A percentile compares a stretch with the other conserved stretches of the same genome.
Evolutionary conservation across 768 basidiomycete species (phyloP).

Genomic region (Leucocoprinus leucothites): DNA sequence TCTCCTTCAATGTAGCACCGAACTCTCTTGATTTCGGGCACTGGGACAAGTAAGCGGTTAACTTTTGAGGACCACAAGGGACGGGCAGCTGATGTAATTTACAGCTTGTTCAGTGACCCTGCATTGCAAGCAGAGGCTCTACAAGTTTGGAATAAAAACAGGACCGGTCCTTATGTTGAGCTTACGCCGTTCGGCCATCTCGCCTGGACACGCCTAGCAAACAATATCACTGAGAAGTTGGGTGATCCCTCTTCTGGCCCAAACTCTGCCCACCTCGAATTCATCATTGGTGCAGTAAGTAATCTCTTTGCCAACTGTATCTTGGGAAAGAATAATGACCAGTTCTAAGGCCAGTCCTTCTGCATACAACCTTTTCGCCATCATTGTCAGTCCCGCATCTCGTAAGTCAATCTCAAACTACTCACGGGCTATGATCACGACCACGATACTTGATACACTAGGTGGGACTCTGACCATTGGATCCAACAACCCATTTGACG

Average conservation of each 20-base stretch:
- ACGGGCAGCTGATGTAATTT: not conserved
- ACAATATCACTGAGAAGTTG: conserved; percentile 3
- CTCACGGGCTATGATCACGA: not conserved
- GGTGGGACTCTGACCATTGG: conserved; percentile 12
- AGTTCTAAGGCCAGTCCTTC: conserved; percentile 12
- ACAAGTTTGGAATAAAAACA: conserved; percentile 5
- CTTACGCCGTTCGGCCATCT: not conserved
- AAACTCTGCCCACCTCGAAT: conserved; percentile 13
- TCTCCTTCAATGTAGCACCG: not conserved
- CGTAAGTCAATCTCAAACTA: conserved; percentile 14
- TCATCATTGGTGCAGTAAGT: conserved; percentile 6
- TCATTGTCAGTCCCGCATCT: conserved; percentile 25
- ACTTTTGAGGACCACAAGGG: not conserved
- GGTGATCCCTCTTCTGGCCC: conserved; percentile 12
- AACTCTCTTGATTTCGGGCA: conserved; percentile 9
- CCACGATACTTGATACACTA: conserved; percentile 10
- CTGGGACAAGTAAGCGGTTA: conserved; percentile 1
- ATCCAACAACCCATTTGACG: conserved; percentile 9
- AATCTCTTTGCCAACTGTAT: not conserved
- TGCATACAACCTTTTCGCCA: conserved; percentile 17
- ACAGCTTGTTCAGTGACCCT: not conserved
- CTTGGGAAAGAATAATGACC: not conserved
- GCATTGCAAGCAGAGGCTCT: conserved; percentile 1
- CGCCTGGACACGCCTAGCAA: conserved; percentile 11
- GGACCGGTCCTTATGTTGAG: conserved; percentile 8